A percentile compares a stretch with the other conserved stretches of the same genome.
Evolutionary conservation across 2,329 filamentous ascomycete species (phyloP).

Genomic region (Amesomyces nigricolor): DNA sequence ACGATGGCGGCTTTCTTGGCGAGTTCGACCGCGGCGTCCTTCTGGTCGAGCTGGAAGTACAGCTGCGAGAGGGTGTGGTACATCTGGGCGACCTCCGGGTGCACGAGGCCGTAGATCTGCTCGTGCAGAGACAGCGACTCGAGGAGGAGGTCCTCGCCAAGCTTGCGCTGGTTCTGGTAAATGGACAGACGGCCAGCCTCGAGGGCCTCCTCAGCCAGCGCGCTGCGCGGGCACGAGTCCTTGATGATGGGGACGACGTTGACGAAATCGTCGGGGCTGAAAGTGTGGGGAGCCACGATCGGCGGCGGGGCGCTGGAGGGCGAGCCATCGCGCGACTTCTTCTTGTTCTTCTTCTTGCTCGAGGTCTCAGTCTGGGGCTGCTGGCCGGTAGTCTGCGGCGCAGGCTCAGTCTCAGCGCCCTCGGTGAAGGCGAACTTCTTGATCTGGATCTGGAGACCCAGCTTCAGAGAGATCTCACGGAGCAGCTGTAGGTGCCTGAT

Average conservation of each 20-base stretch:
- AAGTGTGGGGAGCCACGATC: constrained; percentile 50
- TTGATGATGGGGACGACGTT: constrained; percentile 95
- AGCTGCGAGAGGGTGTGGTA: constrained; percentile 95
- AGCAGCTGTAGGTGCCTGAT: constrained; percentile 77
- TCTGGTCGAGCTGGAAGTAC: constrained; percentile 97
- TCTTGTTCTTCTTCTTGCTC: constrained; percentile 59
- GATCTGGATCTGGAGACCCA: constrained; percentile 80
- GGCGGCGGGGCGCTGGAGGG: constrained; percentile 41
- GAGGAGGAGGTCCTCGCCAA: constrained; percentile 91
- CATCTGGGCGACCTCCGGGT: constrained; percentile 90
- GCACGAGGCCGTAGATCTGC: constrained; percentile 96
- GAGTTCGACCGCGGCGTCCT: constrained; percentile 89
- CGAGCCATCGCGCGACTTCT: constrained; percentile 51
- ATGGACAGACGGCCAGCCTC: constrained; percentile 97
- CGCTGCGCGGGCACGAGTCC: constrained; percentile 84
- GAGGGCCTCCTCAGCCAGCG: constrained; percentile 88
- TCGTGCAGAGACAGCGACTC: constrained; percentile 94
- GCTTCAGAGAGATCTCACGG: constrained; percentile 80
- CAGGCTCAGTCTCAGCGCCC: constrained; percentile 20
- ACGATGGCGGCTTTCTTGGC: constrained; percentile 96
- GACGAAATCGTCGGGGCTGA: constrained; percentile 77
- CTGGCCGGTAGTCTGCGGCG: constrained; percentile 36
- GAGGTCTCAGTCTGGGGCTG: constrained; percentile 30
- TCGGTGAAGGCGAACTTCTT: constrained; percentile 64
- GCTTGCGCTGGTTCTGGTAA: constrained; percentile 87